A percentile compares a stretch with the other conserved stretches of the same genome.
These are phyloP conservation scores for Cynanchum wilfordii DNA, from an alignment of 257 asterid genomes.

Conservation along the genomic window DNA sequence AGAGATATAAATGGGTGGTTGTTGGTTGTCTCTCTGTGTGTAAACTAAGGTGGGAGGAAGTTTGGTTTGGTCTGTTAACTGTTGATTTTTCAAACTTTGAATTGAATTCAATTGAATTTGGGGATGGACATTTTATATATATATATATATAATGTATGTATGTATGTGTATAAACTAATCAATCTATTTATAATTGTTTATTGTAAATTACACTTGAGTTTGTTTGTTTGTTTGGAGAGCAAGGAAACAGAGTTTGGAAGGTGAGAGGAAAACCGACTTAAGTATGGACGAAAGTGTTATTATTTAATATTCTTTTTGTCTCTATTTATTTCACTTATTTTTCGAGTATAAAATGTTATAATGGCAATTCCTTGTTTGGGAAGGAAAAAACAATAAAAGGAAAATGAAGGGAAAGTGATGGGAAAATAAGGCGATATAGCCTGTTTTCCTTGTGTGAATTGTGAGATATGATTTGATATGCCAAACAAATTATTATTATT, in stretches of 20 bases:
- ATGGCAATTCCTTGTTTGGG: not conserved
- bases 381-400: too few species aligned
- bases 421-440: too few species aligned
- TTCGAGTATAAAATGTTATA: too few species aligned
- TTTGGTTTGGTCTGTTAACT: slow-evolving; percentile 14
- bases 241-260: not conserved
- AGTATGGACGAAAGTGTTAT: slow-evolving; percentile 7
- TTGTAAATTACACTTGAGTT: not conserved
- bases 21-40: slow-evolving; percentile 7
- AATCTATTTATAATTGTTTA: not conserved
- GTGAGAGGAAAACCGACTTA: slow-evolving; percentile 7
- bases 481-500: too few species aligned
- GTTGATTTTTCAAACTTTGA: slow-evolving; percentile 11
- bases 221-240: not conserved
- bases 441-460: too few species aligned
- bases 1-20: slow-evolving; percentile 15
- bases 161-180: not conserved
- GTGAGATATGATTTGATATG: too few species aligned
- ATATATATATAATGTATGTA: too few species aligned
- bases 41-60: slow-evolving; percentile 8
- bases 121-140: not conserved
- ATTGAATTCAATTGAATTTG: not conserved
- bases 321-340: too few species aligned
- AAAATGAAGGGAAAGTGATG: too few species aligned
- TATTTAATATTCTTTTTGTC: not conserved